Evolutionary conservation across 257 asterid species (phyloP).

Genomic region (Catharanthus roseus): DNA sequence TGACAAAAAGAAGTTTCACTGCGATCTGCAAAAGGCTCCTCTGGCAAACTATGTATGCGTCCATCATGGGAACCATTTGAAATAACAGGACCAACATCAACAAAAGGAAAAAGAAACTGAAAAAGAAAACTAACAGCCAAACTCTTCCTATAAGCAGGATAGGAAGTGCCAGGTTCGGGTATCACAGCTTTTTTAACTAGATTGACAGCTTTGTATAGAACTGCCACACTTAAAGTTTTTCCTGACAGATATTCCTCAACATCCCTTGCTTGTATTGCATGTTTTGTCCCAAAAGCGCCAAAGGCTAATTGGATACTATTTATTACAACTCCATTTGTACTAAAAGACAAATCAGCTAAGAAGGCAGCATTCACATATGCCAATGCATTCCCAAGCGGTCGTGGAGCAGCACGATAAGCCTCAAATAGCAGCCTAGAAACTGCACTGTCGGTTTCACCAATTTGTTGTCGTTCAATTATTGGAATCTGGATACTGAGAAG

Average conservation of each 20-base stretch:
- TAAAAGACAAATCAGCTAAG: conserved; percentile 42
- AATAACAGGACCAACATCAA: conserved; percentile 9
- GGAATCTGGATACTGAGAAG: conserved; percentile 59
- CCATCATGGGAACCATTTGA: conserved; percentile 19
- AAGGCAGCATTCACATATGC: conserved; percentile 62
- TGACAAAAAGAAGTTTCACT: conserved; percentile 12
- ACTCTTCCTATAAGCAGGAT: conserved; percentile 47
- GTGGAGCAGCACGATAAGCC: conserved; percentile 54
- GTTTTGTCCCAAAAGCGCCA: conserved; percentile 56
- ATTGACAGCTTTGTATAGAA: conserved; percentile 40
- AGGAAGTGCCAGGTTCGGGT: conserved; percentile 46
- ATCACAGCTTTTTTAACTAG: conserved; percentile 41
- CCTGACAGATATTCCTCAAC: conserved; percentile 47
- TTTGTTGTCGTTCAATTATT: conserved; percentile 19
- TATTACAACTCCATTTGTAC: conserved; percentile 28
- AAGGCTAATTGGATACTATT: conserved; percentile 35
- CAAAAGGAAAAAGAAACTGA: conserved; percentile 39
- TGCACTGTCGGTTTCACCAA: conserved; percentile 7
- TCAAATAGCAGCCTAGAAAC: conserved; percentile 40
- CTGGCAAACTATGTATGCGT: conserved; percentile 8
- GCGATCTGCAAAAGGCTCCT: conserved; percentile 14
- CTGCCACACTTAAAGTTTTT: conserved; percentile 23
- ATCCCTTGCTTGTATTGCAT: conserved; percentile 36
- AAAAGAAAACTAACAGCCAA: conserved; percentile 51
- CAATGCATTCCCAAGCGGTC: conserved; percentile 63